Percentiles rank a stretch among this genome's conserved stretches.
phyloP scores from a whole-genome alignment of 345 rosid species.

The Syzygium jambos region DNA sequence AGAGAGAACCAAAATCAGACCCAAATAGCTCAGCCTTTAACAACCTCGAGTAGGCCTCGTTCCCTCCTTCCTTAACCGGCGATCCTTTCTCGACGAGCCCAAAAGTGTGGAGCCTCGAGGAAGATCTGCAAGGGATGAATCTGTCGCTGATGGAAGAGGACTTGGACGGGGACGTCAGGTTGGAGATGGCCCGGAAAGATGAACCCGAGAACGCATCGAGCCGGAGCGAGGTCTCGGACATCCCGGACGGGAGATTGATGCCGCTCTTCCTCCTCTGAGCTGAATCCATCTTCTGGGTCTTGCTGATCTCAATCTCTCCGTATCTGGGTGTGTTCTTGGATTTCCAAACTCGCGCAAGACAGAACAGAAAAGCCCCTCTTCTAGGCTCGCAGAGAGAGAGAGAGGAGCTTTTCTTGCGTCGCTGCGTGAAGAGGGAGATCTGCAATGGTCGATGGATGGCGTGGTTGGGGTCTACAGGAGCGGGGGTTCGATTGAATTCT shows the following conservation, averaged over 20 bases:
- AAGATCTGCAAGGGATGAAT: conserved; percentile 95
- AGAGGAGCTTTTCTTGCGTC: background rate
- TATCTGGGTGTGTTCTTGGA: background rate
- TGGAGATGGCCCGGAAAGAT: conserved; percentile 57
- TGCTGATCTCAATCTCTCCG: background rate
- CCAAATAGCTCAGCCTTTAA: conserved; percentile 87
- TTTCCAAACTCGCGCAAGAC: background rate
- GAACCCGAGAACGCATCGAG: conserved; percentile 47
- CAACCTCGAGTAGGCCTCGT: conserved; percentile 67
- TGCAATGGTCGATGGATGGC: background rate
- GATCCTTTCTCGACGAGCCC: conserved; percentile 71
- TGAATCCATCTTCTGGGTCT: background rate
- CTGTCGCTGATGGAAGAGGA: conserved; percentile 73
- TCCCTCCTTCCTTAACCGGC: conserved; percentile 90
- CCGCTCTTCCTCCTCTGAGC: conserved; percentile 54
- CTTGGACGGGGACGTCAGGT: conserved; percentile 71
- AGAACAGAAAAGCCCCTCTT: background rate
- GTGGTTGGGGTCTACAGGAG: background rate
- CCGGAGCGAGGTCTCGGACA: conserved; percentile 59
- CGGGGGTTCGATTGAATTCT: background rate
- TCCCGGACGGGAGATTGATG: conserved; percentile 80
- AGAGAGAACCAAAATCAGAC: conserved; percentile 73
- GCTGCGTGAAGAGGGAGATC: background rate
- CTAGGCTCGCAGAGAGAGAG: background rate
- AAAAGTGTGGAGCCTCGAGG: conserved; percentile 82